Conservation (phyloP, 495 filamentous ascomycete genomes). For the Xylaria scruposa region DNA sequence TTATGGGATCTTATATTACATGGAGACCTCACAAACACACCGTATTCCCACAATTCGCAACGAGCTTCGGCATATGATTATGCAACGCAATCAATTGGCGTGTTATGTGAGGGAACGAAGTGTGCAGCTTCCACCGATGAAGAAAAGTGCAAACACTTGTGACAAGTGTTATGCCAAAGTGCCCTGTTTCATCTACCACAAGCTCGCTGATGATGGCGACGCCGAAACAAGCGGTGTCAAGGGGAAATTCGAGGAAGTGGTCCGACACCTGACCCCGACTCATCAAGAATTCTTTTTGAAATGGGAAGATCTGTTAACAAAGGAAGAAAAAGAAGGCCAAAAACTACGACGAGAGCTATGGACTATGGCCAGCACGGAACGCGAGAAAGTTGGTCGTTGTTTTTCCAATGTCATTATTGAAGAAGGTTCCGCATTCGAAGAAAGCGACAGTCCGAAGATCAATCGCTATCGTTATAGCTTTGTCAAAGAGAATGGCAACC, state of each 20-base stretch:
- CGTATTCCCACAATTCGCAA: conserved; percentile 82
- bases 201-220: conserved; percentile 82
- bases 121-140: conserved; percentile 80
- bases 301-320: conserved; percentile 92
- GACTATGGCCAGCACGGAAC: conserved; percentile 90
- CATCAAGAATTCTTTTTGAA: conserved; percentile 88
- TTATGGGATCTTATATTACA: conserved; percentile 92
- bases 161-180: conserved; percentile 85
- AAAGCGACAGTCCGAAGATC: conserved; percentile 74
- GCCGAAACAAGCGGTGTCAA: conserved; percentile 79
- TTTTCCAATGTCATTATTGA: conserved; percentile 73
- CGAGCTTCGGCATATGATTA: conserved; percentile 93
- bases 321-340: conserved; percentile 87
- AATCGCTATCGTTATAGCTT: conserved; percentile 89
- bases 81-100: conserved; percentile 90
- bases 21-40: conserved; percentile 84
- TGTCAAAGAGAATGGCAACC: conserved; percentile 63
- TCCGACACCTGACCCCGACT: conserved; percentile 71
- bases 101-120: conserved; percentile 81
- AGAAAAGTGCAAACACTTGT: conserved; percentile 77
- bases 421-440: conserved; percentile 73
- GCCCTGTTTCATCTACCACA: conserved; percentile 93
- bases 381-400: conserved; percentile 81
- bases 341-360: conserved; percentile 88
- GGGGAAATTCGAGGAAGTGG: conserved; percentile 76